A percentile compares a stretch with the other conserved stretches of the same genome.
These are phyloP conservation scores for Colletotrichum chlorophyti DNA, from an alignment of 2,329 filamentous ascomycete species.

Conservation along the genomic window DNA sequence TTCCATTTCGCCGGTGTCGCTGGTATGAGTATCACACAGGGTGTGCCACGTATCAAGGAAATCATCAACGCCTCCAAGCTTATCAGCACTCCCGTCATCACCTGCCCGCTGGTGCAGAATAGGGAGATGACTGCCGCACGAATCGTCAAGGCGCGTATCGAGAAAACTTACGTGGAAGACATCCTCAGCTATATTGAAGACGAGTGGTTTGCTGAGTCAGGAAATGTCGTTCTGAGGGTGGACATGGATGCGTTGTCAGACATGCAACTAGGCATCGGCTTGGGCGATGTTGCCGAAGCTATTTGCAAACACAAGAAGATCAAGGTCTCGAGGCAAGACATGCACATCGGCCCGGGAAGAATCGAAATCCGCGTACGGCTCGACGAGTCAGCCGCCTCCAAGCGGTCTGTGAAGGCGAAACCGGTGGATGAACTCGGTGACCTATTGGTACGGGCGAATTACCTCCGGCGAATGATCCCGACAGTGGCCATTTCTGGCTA, in stretches of 20 bases:
- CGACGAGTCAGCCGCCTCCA: slow-evolving; percentile 55
- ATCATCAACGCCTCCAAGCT: slow-evolving; percentile 97
- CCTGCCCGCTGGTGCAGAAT: slow-evolving; percentile 81
- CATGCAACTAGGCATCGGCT: slow-evolving; percentile 80
- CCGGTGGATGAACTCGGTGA: slow-evolving; percentile 50
- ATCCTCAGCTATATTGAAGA: slow-evolving; percentile 84
- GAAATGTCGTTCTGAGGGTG: slow-evolving; percentile 81
- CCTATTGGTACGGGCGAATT: slow-evolving; percentile 80
- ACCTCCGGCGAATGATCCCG: slow-evolving; percentile 82
- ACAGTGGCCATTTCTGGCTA: slow-evolving; percentile 90
- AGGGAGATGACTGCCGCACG: slow-evolving; percentile 80
- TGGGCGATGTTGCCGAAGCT: slow-evolving; percentile 75
- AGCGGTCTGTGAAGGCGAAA: slow-evolving; percentile 55
- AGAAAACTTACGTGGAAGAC: slow-evolving; percentile 91
- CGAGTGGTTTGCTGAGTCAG: slow-evolving; percentile 79
- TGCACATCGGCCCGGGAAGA: slow-evolving; percentile 66
- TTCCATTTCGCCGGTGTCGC: slow-evolving; percentile 99
- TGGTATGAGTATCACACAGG: slow-evolving; percentile 98
- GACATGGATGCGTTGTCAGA: slow-evolving; percentile 80
- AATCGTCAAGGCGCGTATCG: slow-evolving; percentile 90
- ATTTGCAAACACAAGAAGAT: slow-evolving; percentile 86
- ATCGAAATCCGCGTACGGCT: slow-evolving; percentile 78
- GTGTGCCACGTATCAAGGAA: slow-evolving; percentile 99
- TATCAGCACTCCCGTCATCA: slow-evolving; percentile 94
- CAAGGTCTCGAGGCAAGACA: slow-evolving; percentile 72